Evolutionary conservation across 305 asterid genomes (phyloP).

Genomic region (Euphrasia arctica): DNA sequence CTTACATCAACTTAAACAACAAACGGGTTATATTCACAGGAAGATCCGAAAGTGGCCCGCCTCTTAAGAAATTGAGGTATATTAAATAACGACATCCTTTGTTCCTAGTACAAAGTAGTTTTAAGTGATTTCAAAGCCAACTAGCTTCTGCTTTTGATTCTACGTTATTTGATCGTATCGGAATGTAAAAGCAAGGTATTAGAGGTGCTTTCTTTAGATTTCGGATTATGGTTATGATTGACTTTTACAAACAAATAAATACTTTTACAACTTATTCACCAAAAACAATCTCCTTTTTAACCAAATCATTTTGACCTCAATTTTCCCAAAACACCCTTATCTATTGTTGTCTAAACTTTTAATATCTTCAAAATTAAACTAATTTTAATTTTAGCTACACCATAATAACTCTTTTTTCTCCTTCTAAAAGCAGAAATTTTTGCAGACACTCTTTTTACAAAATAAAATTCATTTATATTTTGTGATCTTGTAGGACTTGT

Average conservation of each 20-base stretch:
- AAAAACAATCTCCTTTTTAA: not conserved
- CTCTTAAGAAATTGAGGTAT: slow-evolving; percentile 79
- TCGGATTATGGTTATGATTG: not conserved
- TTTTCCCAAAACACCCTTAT: not conserved
- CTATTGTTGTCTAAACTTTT: not conserved
- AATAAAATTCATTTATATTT: not conserved
- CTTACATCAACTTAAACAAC: slow-evolving; percentile 73
- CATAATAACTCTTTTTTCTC: not conserved
- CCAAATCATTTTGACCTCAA: not conserved
- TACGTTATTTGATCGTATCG: not conserved
- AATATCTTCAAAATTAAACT: not conserved
- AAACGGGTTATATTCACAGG: slow-evolving; percentile 74
- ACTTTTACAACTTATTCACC: not conserved
- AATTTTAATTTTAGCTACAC: not conserved
- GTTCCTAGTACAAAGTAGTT: not conserved
- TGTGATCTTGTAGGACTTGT: slow-evolving; percentile 38
- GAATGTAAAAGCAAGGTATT: not conserved
- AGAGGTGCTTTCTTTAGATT: not conserved
- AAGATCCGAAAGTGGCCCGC: slow-evolving; percentile 46
- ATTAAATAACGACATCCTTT: slow-evolving; percentile 16
- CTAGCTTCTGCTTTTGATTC: not conserved
- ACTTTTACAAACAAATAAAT: not conserved
- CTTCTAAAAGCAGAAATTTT: not conserved
- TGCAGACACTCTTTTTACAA: not conserved
- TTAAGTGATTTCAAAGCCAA: not conserved